Evolutionary conservation across 768 basidiomycete species (phyloP), one percentile per base, ranked within the genome.

Genomic region (Daedaleopsis sinensis): DNA sequence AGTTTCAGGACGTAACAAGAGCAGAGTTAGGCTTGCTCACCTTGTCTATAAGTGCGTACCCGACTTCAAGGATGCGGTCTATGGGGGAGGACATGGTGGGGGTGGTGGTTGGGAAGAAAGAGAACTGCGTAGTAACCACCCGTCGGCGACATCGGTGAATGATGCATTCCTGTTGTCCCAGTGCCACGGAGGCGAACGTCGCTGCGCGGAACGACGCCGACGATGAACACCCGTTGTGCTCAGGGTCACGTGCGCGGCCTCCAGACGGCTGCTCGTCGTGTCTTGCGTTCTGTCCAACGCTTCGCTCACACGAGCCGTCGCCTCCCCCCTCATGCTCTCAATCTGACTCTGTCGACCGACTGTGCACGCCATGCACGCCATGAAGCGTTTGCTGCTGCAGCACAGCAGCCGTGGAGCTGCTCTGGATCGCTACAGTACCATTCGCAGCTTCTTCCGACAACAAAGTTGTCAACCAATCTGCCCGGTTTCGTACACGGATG

Each of bases 401-500:
- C 59, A 69, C 32, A 49, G 64, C n/a, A 59, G 65, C 19, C 65
- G 67, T 21, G 61, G 57, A 5, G 69, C 78, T 7, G 71, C 72
- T 19, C 55, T 85, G 54, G 85, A 87, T 70, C 84, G 88, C 53
- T 89, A 89, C 72, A 78, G 68, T 43, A 71, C 78, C 53, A 88
- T 89, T 57, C 77, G 86, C 48, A 76, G 71, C 55, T 89, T 88
- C 73, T 89, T 89, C 76, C 78, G 69, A 39, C 67, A 68, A 18
- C 75, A 76, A 32, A 7, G 27, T 32, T 7, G 27, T 24, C 50
- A 9, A 18, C 39, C 24, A 23, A 32, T 32, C 27, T 32, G 27
- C 7, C 27, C 27, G 4, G 4, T 7, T 32, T 7, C 27, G 4
- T 32, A 32, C 27, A 32, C 27, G 27, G 27, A 32, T 32, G 3